Evolutionary conservation across 169 alveolate genomes (phyloP).

Genomic region (Eimeria maxima): DNA sequence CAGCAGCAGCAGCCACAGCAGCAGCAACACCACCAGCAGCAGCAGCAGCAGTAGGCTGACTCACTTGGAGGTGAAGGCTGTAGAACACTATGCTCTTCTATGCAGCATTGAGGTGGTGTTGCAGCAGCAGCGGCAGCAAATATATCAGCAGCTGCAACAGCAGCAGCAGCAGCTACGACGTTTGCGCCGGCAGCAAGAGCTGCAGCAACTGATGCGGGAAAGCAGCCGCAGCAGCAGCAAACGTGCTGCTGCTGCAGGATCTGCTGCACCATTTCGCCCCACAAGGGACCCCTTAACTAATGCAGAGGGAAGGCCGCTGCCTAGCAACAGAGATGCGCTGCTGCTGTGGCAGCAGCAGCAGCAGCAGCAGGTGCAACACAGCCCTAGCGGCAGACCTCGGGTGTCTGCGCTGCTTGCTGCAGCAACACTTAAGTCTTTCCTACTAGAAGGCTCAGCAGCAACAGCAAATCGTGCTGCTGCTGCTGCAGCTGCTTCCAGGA

Average conservation of each 20-base stretch:
- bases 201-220: neutral
- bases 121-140: constrained; percentile 32
- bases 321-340: constrained; percentile 79
- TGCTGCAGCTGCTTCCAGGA: constrained; percentile 9
- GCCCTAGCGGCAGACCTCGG: constrained; percentile 53
- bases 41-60: constrained; percentile 54
- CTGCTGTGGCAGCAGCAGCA: constrained; percentile 79
- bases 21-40: constrained; percentile 62
- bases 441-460: neutral
- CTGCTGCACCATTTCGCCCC: neutral
- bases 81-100: constrained; percentile 70
- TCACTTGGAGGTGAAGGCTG: constrained; percentile 19
- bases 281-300: constrained; percentile 11
- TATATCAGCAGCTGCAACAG: neutral
- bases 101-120: constrained; percentile 57
- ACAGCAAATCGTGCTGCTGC: neutral
- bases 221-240: constrained; percentile 18
- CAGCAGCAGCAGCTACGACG: constrained; percentile 41
- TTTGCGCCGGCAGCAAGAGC: neutral
- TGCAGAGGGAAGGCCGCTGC: constrained; percentile 69
- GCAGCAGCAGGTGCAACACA: constrained; percentile 68
- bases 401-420: constrained; percentile 3
- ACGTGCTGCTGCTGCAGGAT: neutral
- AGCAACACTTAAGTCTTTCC: neutral
- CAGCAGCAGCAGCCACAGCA: constrained; percentile 51